Conservation (phyloP, 306 rosid species). For the Dryas octopetala region DNA sequence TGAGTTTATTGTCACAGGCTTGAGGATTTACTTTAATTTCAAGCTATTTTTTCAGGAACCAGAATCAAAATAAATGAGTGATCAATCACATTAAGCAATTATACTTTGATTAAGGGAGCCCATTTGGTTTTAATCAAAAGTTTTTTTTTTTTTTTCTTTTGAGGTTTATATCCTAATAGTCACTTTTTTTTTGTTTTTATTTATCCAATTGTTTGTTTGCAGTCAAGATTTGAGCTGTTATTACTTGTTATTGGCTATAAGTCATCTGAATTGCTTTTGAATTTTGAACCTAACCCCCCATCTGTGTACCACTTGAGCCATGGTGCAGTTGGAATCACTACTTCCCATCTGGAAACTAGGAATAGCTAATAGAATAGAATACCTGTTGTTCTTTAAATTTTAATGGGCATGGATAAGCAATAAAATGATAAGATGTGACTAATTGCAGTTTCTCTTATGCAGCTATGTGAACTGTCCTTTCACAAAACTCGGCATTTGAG, state of each 20-base stretch:
- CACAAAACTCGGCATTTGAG: constrained; percentile 97
- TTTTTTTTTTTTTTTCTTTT: background rate
- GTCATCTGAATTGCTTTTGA: background rate
- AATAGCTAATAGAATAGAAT: constrained; percentile 10
- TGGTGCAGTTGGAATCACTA: background rate
- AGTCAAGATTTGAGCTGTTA: background rate
- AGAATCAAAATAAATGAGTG: background rate
- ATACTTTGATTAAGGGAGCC: background rate
- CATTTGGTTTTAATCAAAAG: background rate
- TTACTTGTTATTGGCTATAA: background rate
- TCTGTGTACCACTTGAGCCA: constrained; percentile 1
- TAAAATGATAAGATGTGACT: constrained; percentile 24
- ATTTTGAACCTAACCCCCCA: background rate
- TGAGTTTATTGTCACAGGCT: background rate
- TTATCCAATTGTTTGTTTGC: background rate
- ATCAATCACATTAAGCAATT: background rate
- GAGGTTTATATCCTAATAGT: background rate
- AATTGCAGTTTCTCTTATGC: constrained; percentile 45
- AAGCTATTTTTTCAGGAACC: background rate
- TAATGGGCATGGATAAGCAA: constrained; percentile 17
- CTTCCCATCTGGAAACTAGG: background rate
- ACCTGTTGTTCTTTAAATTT: constrained; percentile 8
- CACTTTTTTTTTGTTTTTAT: background rate
- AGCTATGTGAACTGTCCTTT: constrained; percentile 96
- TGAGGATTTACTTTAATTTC: background rate